Base-by-base conservation (phyloP, 73 alveolate species). In the Paraurostyla sp. region DNA sequence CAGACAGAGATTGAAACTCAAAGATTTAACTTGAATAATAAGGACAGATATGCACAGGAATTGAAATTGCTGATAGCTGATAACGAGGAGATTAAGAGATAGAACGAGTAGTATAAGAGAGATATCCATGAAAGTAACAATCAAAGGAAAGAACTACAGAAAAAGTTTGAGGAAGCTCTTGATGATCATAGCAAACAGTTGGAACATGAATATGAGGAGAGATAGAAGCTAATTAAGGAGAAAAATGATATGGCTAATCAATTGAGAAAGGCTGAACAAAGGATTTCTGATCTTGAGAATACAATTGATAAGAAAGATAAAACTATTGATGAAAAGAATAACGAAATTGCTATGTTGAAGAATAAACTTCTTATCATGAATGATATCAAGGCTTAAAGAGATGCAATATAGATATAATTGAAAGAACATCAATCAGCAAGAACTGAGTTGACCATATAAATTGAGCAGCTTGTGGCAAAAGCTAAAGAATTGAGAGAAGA, bases 311-410 rank as follows among this genome's bases (percentile, higher is more conserved):
- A 49, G 38, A 22, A 33, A 25, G 23, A 85, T 33, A 32, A 45
- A 33, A 63, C 22, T 52, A 52, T 56, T 11, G 87, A 69, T 71
- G 83, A 85, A 69, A 71, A 40, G 23, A 60, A 48, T 23, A 33
- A 30, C 48, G 93, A 85, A 30, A 89, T 89, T 35, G 83, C 57
- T 0, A 85, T 68, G 38, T 63, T 89, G 11, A 58, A 76, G 50
- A 41, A 56, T 50, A n/a, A 68, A 45, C 87, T 88, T 29, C 48
- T 16, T 11, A 43, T 88, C 45, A 57, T 88, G 27, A 75, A 88
- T 69, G 91, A 88, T 46, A 78, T 78, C 65, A 88, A 76, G 42
- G 54, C 43, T 7, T 80, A 88, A 46, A 88, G 94, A 78, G 94
- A 88, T 42, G 18, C 48, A 7, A 45, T 81, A 32, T 18, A 59